Conservation (phyloP, 2,329 filamentous ascomycete species). For the Talaromyces islandicus region DNA sequence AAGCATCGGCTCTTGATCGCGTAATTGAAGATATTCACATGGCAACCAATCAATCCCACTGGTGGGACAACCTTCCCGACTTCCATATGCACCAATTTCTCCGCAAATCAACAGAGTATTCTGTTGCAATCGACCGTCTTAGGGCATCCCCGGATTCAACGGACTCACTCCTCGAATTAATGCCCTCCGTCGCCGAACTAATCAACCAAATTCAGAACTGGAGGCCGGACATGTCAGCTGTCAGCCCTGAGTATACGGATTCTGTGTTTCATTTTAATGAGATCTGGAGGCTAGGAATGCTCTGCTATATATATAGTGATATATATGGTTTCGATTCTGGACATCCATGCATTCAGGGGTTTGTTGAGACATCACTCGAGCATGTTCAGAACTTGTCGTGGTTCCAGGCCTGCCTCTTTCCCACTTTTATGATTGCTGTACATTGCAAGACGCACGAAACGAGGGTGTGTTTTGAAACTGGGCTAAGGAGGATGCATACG, state of each 20-base stretch:
- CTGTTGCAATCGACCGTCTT: background rate
- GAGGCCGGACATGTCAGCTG: background rate
- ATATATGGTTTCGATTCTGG: background rate
- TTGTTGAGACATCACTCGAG: background rate
- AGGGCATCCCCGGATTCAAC: background rate
- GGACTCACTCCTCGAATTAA: background rate
- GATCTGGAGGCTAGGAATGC: background rate
- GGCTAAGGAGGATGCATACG: background rate
- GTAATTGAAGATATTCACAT: background rate
- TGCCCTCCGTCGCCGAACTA: background rate
- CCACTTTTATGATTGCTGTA: background rate
- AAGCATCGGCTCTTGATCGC: background rate
- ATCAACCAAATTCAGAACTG: background rate
- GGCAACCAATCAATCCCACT: background rate
- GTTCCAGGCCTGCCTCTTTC: background rate
- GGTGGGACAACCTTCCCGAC: background rate
- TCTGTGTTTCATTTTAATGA: background rate
- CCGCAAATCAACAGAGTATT: background rate
- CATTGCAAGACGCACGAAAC: background rate
- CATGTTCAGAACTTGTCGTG: background rate
- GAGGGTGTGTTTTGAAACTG: background rate
- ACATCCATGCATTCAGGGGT: background rate
- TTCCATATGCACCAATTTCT: background rate
- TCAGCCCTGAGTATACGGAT: background rate
- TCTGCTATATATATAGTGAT: background rate